Evolutionary conservation across 164 flowering plant genomes (phyloP).

Genomic region (Stephania japonica): DNA sequence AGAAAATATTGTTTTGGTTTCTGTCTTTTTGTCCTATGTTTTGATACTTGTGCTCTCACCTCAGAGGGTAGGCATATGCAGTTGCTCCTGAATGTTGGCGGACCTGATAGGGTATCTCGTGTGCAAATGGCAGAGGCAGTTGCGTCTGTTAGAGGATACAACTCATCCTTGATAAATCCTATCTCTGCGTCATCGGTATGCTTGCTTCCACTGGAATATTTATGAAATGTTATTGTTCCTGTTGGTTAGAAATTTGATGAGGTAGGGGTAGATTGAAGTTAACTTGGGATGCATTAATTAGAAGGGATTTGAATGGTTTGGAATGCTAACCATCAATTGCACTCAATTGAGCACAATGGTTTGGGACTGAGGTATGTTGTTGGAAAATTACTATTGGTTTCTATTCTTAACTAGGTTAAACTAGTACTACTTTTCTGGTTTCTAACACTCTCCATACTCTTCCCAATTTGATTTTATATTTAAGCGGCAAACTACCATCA

Average conservation of each 20-base stretch:
- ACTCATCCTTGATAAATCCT: slow-evolving; percentile 48
- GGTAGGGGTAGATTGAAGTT: no score
- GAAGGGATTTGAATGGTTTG: no score
- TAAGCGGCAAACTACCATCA: no score
- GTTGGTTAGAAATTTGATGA: no score
- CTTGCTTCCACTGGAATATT: neutral
- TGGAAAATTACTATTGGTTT: neutral
- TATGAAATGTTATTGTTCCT: neutral
- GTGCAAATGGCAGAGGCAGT: slow-evolving; percentile 86
- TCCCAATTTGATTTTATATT: no score
- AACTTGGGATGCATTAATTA: no score
- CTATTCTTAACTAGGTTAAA: no score
- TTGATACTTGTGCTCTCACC: slow-evolving; percentile 7
- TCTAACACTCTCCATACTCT: no score
- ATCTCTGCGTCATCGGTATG: slow-evolving; percentile 81
- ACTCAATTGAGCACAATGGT: no score
- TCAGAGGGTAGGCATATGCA: slow-evolving; percentile 58
- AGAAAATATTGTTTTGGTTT: neutral
- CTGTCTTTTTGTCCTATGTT: neutral
- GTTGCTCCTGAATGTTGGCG: slow-evolving; percentile 67
- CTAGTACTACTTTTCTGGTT: no score
- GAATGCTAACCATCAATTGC: no score
- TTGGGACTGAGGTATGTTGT: no score
- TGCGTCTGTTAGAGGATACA: slow-evolving; percentile 60
- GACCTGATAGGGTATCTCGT: slow-evolving; percentile 86